These are phyloP conservation scores for Tripterygium wilfordii DNA, from an alignment of 177 flowering plant species.

Conservation along the genomic window DNA sequence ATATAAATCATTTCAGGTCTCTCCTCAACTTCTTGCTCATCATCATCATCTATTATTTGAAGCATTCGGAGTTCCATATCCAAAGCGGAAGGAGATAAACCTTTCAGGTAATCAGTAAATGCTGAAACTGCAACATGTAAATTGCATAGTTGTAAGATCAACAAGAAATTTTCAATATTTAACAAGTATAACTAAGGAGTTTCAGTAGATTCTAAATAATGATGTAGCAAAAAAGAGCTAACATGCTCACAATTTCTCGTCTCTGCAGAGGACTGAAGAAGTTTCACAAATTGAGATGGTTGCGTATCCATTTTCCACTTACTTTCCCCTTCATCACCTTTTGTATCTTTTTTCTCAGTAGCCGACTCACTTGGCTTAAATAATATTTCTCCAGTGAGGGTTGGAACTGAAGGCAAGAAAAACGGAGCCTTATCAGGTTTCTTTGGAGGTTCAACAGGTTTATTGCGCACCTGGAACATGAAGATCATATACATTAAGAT, in stretches of 20 bases:
- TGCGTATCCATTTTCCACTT: slow-evolving; percentile 26
- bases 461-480: slow-evolving; percentile 68
- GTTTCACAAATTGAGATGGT: slow-evolving; percentile 50
- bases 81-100: slow-evolving; percentile 76
- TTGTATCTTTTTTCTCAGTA: slow-evolving; percentile 26
- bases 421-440: slow-evolving; percentile 93
- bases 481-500: too few relatives aligned
- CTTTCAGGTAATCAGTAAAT: slow-evolving; percentile 81
- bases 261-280: slow-evolving; percentile 61
- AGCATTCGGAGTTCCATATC: slow-evolving; percentile 96
- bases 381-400: slow-evolving; percentile 75
- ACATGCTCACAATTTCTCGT: slow-evolving; percentile 54
- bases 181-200: neutral
- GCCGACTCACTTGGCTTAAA: slow-evolving; percentile 51
- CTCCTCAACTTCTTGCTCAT: slow-evolving; percentile 45
- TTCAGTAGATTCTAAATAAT: slow-evolving; percentile 3
- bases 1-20: slow-evolving; percentile 59
- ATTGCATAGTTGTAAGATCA: neutral
- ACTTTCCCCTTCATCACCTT: slow-evolving; percentile 17
- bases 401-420: slow-evolving; percentile 87
- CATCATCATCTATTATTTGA: slow-evolving; percentile 77
- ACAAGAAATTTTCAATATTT: neutral
- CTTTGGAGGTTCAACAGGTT: slow-evolving; percentile 95
- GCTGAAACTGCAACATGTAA: slow-evolving; percentile 51
- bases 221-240: neutral